A percentile compares a stretch with the other conserved stretches of the same genome.
Evolutionary conservation across 768 basidiomycete genomes (phyloP).

Genomic region (Termitomyces titanicus): DNA sequence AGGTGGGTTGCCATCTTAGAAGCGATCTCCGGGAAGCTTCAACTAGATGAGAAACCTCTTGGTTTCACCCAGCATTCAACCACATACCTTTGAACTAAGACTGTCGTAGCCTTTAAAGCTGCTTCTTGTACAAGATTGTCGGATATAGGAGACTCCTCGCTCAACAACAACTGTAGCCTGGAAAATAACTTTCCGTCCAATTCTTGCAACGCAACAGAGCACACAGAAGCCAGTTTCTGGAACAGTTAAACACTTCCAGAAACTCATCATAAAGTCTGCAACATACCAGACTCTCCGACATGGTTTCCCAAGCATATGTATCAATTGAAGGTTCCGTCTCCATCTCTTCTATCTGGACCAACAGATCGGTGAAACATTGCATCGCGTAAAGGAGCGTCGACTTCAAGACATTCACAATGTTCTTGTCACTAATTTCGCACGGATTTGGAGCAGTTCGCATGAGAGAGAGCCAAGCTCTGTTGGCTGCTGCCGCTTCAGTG

Average conservation of each 20-base stretch:
- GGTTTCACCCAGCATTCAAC: neutral
- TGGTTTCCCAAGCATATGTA: constrained; percentile 90
- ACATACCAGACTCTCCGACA: constrained; percentile 84
- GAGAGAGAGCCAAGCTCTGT: constrained; percentile 73
- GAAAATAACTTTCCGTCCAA: constrained; percentile 68
- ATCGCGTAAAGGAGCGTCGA: constrained; percentile 57
- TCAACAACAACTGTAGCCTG: constrained; percentile 70
- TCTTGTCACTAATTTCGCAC: constrained; percentile 33
- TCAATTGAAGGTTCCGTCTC: constrained; percentile 75
- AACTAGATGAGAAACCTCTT: neutral
- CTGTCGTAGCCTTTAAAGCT: constrained; percentile 79
- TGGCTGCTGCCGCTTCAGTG: constrained; percentile 76
- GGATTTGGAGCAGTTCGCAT: constrained; percentile 50
- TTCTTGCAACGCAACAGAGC: constrained; percentile 66
- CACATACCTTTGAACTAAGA: constrained; percentile 75
- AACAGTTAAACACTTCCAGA: neutral
- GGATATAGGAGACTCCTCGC: constrained; percentile 74
- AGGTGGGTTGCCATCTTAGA: constrained; percentile 71
- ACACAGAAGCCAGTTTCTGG: constrained; percentile 84
- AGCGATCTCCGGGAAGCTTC: constrained; percentile 80
- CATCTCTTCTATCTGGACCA: constrained; percentile 79
- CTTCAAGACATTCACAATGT: constrained; percentile 38
- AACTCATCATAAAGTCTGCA: neutral
- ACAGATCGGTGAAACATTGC: constrained; percentile 74
- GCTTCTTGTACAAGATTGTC: constrained; percentile 88